Conservation (phyloP, 2,329 filamentous ascomycete genomes). For the Phaeosphaeriaceae sp. region DNA sequence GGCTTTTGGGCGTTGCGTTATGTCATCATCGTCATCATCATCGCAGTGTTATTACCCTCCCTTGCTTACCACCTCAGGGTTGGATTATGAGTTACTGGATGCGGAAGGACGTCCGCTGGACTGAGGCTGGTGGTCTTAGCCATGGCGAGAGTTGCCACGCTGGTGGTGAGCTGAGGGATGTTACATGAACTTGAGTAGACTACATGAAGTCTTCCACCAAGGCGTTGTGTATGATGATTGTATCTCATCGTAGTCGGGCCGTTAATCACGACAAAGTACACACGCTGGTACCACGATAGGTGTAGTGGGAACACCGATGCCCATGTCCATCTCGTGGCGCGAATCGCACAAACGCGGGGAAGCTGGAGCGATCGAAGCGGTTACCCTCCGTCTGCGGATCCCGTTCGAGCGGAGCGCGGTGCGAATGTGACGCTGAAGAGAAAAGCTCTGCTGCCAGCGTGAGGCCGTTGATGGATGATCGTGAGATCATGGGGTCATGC, state of each 20-base stretch:
- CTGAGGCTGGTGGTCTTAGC: neutral
- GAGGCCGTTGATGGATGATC: neutral
- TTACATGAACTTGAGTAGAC: neutral
- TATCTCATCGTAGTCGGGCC: neutral
- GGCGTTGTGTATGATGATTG: neutral
- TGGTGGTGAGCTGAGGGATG: neutral
- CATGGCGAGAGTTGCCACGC: neutral
- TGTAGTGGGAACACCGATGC: neutral
- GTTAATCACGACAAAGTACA: neutral
- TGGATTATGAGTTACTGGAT: neutral
- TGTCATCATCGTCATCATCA: neutral
- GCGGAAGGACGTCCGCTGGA: neutral
- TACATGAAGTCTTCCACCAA: neutral
- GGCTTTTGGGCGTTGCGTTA: neutral
- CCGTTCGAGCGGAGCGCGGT: neutral
- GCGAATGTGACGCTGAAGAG: neutral
- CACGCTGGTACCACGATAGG: neutral
- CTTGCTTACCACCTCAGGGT: neutral
- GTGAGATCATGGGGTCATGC: slow-evolving; percentile 1
- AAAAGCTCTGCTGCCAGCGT: neutral
- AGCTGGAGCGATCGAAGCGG: neutral
- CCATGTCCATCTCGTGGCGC: neutral
- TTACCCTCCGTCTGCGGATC: neutral
- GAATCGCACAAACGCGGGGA: neutral
- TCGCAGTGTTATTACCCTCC: neutral